Conservation (phyloP, 2,329 filamentous ascomycete genomes). For the Beauveria sp. region DNA sequence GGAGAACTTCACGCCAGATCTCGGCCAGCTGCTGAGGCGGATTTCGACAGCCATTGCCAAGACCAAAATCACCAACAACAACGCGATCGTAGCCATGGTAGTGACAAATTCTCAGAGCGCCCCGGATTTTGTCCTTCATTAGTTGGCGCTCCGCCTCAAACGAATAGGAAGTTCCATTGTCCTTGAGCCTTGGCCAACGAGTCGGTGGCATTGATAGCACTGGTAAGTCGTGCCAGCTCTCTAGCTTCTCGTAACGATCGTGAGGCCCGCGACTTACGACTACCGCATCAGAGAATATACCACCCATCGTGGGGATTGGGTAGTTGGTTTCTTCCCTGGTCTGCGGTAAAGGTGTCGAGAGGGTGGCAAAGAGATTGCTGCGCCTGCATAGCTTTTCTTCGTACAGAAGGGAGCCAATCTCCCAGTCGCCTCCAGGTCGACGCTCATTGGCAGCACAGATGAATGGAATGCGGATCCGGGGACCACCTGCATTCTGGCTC, state of each 20-base stretch:
- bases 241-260: slow-evolving; percentile 53
- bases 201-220: slow-evolving; percentile 69
- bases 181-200: slow-evolving; percentile 65
- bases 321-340: slow-evolving; percentile 48
- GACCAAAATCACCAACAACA: slow-evolving; percentile 57
- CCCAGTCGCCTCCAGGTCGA: slow-evolving; percentile 73
- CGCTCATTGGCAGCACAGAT: slow-evolving; percentile 72
- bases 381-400: slow-evolving; percentile 65
- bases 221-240: slow-evolving; percentile 51
- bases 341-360: slow-evolving; percentile 52
- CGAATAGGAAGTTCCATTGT: slow-evolving; percentile 59
- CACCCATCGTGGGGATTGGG: slow-evolving; percentile 62
- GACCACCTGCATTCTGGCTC: slow-evolving; percentile 25
- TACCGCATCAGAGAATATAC: slow-evolving; percentile 62
- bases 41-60: slow-evolving; percentile 57
- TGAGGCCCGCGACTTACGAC: slow-evolving; percentile 68
- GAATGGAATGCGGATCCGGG: slow-evolving; percentile 47
- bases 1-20: slow-evolving; percentile 57
- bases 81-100: slow-evolving; percentile 50
- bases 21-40: slow-evolving; percentile 57
- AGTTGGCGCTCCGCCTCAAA: slow-evolving; percentile 65
- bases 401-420: slow-evolving; percentile 46
- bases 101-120: slow-evolving; percentile 62
- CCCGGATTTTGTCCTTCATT: slow-evolving; percentile 65
- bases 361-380: slow-evolving; percentile 63